Evolutionary conservation across 352 stramenopile genomes (phyloP), one percentile per base, ranked within the genome.

Genomic region (Phytophthora colocasiae): DNA sequence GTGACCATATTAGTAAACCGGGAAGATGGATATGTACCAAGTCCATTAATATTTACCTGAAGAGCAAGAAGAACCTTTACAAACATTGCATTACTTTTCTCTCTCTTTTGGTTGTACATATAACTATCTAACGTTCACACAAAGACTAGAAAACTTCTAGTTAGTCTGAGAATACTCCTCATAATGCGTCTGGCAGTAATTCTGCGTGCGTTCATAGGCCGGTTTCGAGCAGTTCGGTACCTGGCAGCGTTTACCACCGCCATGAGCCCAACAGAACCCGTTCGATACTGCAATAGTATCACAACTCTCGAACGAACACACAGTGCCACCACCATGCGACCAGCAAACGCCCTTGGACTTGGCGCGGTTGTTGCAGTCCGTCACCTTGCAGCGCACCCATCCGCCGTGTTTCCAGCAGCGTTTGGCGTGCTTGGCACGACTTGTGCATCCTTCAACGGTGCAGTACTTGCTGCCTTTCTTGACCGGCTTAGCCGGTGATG

Each of bases 261-360:
- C 69, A 27, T 85, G 77, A 1, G 74, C 77, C 77, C 77, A 85
- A 39, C 74, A 82, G 45, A 77, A 75, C 0, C 73, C 80, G 27
- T 87, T 74, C 29, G 81, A 90, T 4, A 90, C 78, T 1, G 81
- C 69, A 41, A 90, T 90, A 4, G 78, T 90, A 26, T 80, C 67
- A 47, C 81, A 90, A 17, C 57, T 61, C 19, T 68, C 62, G 49
- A 84, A 71, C 4, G 74, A 75, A 48, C 81, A 90, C 51, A 67
- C 69, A 19, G 73, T 90, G 51, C 81, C 81, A 2, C 81, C 81
- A 6, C 81, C 81, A 46, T 89, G 80, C 41, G 78, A 85, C 80
- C 80, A 89, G 59, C 80, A 89, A 1, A 89, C 75, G 51, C 80
- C 76, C 52, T 85, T 83, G 48, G 75, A 85, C 80, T 89, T 89